phyloP scores from a whole-genome alignment of 2,329 filamentous ascomycete genomes.

The Arthrobotrys megalospora region DNA sequence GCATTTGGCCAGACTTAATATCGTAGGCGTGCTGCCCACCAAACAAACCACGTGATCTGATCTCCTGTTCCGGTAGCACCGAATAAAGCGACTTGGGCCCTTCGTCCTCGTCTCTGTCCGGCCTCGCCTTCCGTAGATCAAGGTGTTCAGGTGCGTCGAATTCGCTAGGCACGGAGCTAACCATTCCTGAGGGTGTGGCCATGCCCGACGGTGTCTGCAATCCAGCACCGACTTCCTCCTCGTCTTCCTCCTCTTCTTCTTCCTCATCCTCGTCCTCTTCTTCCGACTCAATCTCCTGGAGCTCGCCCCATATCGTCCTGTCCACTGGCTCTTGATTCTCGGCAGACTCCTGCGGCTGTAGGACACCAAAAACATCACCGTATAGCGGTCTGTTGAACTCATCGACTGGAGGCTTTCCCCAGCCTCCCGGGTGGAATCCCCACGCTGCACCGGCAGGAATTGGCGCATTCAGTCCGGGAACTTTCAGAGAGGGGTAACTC shows the following conservation, averaged over 20 bases:
- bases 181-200: conserved; percentile 85
- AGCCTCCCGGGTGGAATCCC: conserved; percentile 96
- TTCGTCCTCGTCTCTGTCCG: conserved; percentile 67
- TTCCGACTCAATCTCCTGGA: conserved; percentile 70
- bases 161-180: conserved; percentile 85
- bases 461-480: conserved; percentile 93
- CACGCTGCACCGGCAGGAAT: conserved; percentile 89
- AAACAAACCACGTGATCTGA: conserved; percentile 92
- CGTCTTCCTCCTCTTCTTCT: conserved; percentile 75
- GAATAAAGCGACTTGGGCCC: conserved; percentile 86
- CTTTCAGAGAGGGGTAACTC: conserved; percentile 94
- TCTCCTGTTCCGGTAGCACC: conserved; percentile 88
- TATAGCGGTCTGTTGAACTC: conserved; percentile 92
- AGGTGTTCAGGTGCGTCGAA: conserved; percentile 71
- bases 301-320: conserved; percentile 88
- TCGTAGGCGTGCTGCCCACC: conserved; percentile 95
- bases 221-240: conserved; percentile 76
- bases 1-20: conserved; percentile 76
- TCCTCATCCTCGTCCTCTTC: conserved; percentile 80
- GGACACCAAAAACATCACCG: conserved; percentile 92
- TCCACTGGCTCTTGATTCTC: conserved; percentile 85
- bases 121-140: conserved; percentile 89
- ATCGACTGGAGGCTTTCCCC: conserved; percentile 94
- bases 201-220: conserved; percentile 82
- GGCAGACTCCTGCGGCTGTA: conserved; percentile 74